Base-by-base conservation (phyloP, 805 yeast genomes). In the Lipomyces yamadae region DNA sequence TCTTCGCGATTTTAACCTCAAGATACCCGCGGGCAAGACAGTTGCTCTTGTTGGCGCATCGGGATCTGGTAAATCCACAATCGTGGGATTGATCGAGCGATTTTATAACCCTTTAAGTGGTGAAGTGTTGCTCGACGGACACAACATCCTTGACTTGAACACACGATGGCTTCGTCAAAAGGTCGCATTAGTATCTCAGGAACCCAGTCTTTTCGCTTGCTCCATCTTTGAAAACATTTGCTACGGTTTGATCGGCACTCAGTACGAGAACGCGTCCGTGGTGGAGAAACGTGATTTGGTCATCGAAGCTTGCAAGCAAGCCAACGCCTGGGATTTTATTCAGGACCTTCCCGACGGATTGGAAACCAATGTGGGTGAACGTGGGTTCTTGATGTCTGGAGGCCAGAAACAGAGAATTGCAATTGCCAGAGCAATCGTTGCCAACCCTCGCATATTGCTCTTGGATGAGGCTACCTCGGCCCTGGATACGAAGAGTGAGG, bases 11-110 rank as follows among this genome's bases (percentile, higher is more conserved):
- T 68, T 74, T 60, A 58, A 65, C 32, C 73, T 76, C 33, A 56
- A 61, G 13, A 58, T 76, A 85, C 92, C 93, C 6, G 89, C 94
- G 1, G 97, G 97, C 10, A 78, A 87, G 73, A 91, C 90, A 72
- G 94, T 92, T 52, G 97, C 97, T 11, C 85, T 92, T 71, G 97
- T 92, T 29, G 97, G 97, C 1, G 88, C 96, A 92, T 2, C 88
- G 90, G 32, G 97, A 7, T 72, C 76, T n/a, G 92, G 56, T 76
- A 81, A 5, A 67, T 65, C 70, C 61, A 73, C 75, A 0, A 81
- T 87, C 10, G 80, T 86, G 2, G 89, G 86, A 71, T 76, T 87
- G 32, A 76, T 87, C 39, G 79, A 87, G 68, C 78, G 90, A 56
- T 86, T 85, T 72, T 87, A 87, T 72, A 87, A 85, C 66, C 87